Base-by-base conservation (phyloP, 2,329 filamentous ascomycete genomes). In the Botrytis aclada region DNA sequence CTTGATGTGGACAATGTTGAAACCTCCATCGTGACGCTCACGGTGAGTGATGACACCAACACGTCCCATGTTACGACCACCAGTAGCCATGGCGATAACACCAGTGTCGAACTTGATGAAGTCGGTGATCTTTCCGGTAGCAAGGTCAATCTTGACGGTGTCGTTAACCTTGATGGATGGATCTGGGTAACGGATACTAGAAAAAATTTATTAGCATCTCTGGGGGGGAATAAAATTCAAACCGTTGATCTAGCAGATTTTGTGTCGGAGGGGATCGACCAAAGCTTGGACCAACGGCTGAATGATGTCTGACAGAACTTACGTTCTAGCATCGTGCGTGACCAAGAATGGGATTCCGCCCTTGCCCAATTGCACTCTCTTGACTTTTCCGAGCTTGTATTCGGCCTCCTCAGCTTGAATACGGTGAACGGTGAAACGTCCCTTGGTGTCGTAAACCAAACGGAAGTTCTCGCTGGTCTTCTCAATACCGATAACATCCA, bases 301-400 rank as follows among this genome's bases (percentile, higher is more conserved):
- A 98, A 95, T 96, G 95, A 98, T 94, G 92, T 93, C 87, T 89
- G 88, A 90, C 87, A 92, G 90, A 92, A 98, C 95, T 97, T 89
- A 99, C 95, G 96, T 99, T 94, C 96, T 93, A 88, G 96, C 96
- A 96, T 99, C 96, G 93, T 99, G 96, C 95, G 96, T 99, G 93
- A 99, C 96, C 94, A 98, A 98, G 95, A 97, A 99, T 97, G 96
- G 96, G 92, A 99, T 97, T 89, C 95, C 96, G 88, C 96, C 97
- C 87, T 94, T 95, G 89, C 96, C 96, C 82, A 99, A 91, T 90
- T 99, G 96, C 77, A 99, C 96, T 83, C 95, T 93, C 93, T 98
- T 98, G 89, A 99, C 96, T 91, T 98, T 99, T 90, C 95, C 95
- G 82, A 99, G 90, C 93, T 99, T 99, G 93, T 98, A 99, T 89